Percentiles rank a stretch among this genome's conserved stretches.
Evolutionary conservation across 2,329 filamentous ascomycete genomes (phyloP).

Genomic region (Xylariaceae sp.): DNA sequence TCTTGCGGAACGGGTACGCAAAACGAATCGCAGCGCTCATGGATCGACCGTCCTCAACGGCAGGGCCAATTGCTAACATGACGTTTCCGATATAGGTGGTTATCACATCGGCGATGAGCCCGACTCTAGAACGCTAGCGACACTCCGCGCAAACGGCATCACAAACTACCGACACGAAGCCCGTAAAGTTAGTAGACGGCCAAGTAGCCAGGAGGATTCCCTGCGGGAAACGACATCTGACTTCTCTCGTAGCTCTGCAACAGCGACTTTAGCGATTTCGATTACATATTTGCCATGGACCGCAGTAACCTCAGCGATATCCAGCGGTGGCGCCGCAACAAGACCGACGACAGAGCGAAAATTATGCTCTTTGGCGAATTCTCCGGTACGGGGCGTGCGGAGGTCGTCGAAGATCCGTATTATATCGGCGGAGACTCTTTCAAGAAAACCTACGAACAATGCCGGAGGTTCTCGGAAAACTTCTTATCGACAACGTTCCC

Average conservation of each 20-base stretch:
- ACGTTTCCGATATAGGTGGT: slow-evolving; percentile 45
- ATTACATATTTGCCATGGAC: slow-evolving; percentile 97
- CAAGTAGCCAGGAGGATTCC: too few relatives aligned
- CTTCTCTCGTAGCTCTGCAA: slow-evolving; percentile 47
- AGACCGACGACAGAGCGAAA: slow-evolving; percentile 52
- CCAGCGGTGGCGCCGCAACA: slow-evolving; percentile 50
- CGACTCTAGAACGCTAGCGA: slow-evolving; percentile 78
- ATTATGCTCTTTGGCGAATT: slow-evolving; percentile 82
- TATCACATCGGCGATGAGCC: slow-evolving; percentile 77
- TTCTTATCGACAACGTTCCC: slow-evolving; percentile 61
- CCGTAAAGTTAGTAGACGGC: slow-evolving; percentile 56
- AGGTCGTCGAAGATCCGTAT: slow-evolving; percentile 84
- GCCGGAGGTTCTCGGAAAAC: slow-evolving; percentile 66
- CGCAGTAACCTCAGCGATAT: slow-evolving; percentile 77
- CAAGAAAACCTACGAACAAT: slow-evolving; percentile 80
- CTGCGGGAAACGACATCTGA: too few relatives aligned
- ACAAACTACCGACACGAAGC: slow-evolving; percentile 71
- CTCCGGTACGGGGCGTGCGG: slow-evolving; percentile 60
- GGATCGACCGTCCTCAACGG: too few relatives aligned
- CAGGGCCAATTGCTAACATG: not conserved
- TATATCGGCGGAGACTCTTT: slow-evolving; percentile 84
- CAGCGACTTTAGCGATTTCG: slow-evolving; percentile 76
- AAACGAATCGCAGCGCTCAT: too few relatives aligned
- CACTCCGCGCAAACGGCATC: slow-evolving; percentile 69
- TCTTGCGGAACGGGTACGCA: slow-evolving; percentile 72